Evolutionary conservation across 495 filamentous ascomycete genomes (phyloP).

Genomic region (Halenospora varia): DNA sequence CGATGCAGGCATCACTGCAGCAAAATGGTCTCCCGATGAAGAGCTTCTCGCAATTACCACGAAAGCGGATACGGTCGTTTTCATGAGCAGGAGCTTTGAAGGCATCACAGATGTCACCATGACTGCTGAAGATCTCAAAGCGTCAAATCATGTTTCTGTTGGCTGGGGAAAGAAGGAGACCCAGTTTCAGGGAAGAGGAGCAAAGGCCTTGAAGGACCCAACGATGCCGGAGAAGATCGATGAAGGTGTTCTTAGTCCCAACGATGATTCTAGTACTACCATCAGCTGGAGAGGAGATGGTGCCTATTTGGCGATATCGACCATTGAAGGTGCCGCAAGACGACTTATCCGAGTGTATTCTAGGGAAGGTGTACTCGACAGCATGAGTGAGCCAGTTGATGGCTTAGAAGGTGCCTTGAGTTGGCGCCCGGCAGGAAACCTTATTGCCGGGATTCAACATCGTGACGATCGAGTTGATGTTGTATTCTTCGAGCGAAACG

Average conservation of each 20-base stretch:
- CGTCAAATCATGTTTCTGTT: constrained; percentile 93
- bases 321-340: constrained; percentile 58
- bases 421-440: constrained; percentile 87
- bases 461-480: constrained; percentile 64
- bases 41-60: constrained; percentile 83
- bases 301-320: constrained; percentile 83
- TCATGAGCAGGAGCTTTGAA: constrained; percentile 93
- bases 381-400: constrained; percentile 91
- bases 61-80: constrained; percentile 70
- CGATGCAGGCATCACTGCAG: constrained; percentile 83
- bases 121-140: constrained; percentile 70
- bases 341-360: constrained; percentile 85
- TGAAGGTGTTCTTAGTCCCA: constrained; percentile 66
- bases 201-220: constrained; percentile 84
- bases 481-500: constrained; percentile 95
- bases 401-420: constrained; percentile 79
- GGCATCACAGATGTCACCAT: constrained; percentile 69
- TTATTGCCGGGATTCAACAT: constrained; percentile 80
- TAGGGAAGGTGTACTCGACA: constrained; percentile 83
- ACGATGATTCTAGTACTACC: constrained; percentile 63
- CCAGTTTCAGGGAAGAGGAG: constrained; percentile 92
- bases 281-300: constrained; percentile 97
- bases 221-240: constrained; percentile 94
- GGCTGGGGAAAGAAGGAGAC: constrained; percentile 99
- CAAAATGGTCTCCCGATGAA: constrained; percentile 93